A percentile compares a stretch with the other conserved stretches of the same genome.
Conservation (phyloP, 2,329 filamentous ascomycete genomes). For the Gnomoniopsis sp. region DNA sequence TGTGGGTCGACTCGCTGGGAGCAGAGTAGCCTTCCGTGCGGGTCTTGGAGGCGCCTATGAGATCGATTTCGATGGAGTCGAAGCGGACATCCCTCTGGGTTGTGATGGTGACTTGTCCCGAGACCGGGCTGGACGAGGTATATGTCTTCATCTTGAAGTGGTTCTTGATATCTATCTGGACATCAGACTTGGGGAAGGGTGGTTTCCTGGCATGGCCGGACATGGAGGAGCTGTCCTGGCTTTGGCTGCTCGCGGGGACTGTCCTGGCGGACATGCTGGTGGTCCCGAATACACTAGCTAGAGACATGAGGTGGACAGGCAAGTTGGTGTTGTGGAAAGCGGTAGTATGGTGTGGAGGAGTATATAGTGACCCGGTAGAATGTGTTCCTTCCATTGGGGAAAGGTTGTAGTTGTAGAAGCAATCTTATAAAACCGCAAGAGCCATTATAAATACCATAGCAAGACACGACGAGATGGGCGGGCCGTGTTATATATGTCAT, state of each 20-base stretch:
- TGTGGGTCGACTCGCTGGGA: conserved; percentile 46
- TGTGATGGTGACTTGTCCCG: conserved; percentile 46
- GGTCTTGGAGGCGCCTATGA: conserved; percentile 49
- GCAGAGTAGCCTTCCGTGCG: conserved; percentile 48
- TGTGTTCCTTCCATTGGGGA: neutral
- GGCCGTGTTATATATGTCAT: neutral
- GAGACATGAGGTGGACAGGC: neutral
- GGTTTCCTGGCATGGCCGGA: conserved; percentile 14
- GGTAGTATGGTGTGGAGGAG: no score
- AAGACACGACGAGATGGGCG: conserved; percentile 1
- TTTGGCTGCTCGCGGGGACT: conserved; percentile 16
- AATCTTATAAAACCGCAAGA: neutral
- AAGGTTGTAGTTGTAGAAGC: neutral
- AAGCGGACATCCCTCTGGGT: conserved; percentile 44
- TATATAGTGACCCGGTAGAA: no score
- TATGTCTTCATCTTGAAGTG: conserved; percentile 55
- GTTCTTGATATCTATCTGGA: conserved; percentile 48
- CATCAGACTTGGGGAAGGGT: conserved; percentile 31
- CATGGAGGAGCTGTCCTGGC: conserved; percentile 15
- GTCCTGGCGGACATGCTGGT: neutral
- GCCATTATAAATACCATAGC: neutral
- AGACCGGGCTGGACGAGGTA: conserved; percentile 49
- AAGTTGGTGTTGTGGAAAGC: no score
- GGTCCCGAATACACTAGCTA: neutral
- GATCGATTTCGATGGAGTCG: conserved; percentile 49